Evolutionary conservation across 1,284 basidiomycete genomes (phyloP), one percentile per base, ranked within the genome.

Genomic region (Somion occarium): DNA sequence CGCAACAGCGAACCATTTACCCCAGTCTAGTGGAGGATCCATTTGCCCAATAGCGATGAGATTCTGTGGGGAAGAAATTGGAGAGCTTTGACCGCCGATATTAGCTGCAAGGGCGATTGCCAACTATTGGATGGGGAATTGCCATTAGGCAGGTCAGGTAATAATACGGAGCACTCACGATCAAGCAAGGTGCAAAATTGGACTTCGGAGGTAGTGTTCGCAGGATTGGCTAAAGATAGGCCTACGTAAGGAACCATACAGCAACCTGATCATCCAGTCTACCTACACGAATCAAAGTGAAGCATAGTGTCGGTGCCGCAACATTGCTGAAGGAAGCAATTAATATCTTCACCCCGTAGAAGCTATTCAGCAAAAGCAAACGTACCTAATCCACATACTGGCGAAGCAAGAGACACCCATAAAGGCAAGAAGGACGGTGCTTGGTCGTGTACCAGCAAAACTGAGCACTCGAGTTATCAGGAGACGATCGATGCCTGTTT

Each of bases 381-480:
- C 75, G 52, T 66, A 91, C 80, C 85, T 89, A 62, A 99, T 98
- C 97, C 95, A 99, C 97, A 98, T 99, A 67, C 91, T 93, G 1
- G 96, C 94, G 65, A 99, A 99, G 64, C 95, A 98, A 1, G 95
- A 91, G 3, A 99, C 95, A 38, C 78, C 83, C 97, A 99, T 99
- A 69, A 98, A 93, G 0, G 93, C 90, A 37, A 99, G 79, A 15
- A 99, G 73, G 1, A 99, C 95, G 0, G 81, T 83, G 58, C 83
- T 85, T 0, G 95, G 97, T 51, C 80, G 79, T 5, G 91, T 89
- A 1, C 97, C 96, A 2, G 97, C 97, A 44, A 97, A 73, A 59
- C 85, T 88, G 44, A 99, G 79, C 30, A 99, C 84, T 38, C 91
- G 83, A n/a, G 93, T 95, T 44, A 98, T 96, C 30, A 98, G 73